phyloP scores from a whole-genome alignment of 2,329 filamentous ascomycete genomes.

The Penicillium paneum region DNA sequence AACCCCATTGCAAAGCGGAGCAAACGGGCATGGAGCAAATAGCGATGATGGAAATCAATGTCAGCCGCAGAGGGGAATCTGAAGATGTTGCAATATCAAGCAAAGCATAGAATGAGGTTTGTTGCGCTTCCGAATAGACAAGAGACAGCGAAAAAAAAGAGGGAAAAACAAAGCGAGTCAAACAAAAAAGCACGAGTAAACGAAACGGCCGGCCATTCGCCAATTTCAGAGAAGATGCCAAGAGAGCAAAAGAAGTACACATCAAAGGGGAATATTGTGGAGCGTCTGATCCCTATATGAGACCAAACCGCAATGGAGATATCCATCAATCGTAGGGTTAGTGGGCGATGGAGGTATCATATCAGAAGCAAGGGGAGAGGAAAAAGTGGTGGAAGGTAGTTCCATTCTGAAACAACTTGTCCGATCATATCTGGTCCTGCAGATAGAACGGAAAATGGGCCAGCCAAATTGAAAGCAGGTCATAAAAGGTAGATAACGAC shows the following conservation, averaged over 20 bases:
- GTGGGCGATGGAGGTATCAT: not conserved
- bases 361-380: not conserved
- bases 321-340: not conserved
- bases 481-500: not conserved
- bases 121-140: constrained; percentile 7
- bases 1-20: not conserved
- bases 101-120: constrained; percentile 8
- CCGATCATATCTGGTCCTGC: constrained; percentile 1
- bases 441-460: constrained; percentile 14
- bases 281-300: constrained; percentile 23
- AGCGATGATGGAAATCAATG: constrained; percentile 9
- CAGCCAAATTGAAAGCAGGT: constrained; percentile 13
- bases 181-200: constrained; percentile 1
- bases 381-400: not conserved
- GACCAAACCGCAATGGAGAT: constrained; percentile 1
- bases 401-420: not conserved
- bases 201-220: constrained; percentile 9
- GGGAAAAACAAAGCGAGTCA: not conserved
- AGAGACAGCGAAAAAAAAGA: not conserved
- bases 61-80: constrained; percentile 24
- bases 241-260: constrained; percentile 15
- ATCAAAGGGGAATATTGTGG: constrained; percentile 12
- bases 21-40: constrained; percentile 1
- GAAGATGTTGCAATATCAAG: constrained; percentile 13
- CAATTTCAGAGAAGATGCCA: constrained; percentile 8